Evolutionary conservation across 1,139 yeast genomes (phyloP), one percentile per base, ranked within the genome.

Genomic region (Zygotorulaspora mrakii): DNA sequence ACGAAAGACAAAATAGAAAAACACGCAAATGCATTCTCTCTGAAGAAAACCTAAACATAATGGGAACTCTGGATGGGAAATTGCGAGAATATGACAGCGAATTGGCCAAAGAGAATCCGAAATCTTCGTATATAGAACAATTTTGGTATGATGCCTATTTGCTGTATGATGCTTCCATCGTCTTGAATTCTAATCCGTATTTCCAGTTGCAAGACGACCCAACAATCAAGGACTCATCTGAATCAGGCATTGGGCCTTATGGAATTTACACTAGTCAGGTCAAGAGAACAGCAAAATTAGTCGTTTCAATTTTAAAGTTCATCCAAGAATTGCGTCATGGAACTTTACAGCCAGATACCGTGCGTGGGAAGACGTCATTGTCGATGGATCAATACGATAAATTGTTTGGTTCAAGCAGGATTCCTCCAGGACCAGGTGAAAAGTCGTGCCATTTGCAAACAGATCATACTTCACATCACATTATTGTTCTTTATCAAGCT

Each of bases 101-200:
- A 23, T 79, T 78, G 53, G 71, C 86, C 34, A 66, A 78, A 34
- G 75, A 75, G 39, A 85, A 83, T 54, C 71, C 86, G 8, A 69
- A 75, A 42, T 65, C 84, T 39, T 81, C 94, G 7, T 87, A 82
- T 62, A 87, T 87, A 48, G 96, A 87, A 63, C 95, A 87, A 61
- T 87, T 87, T 61, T 87, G 96, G 96, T 86, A 79, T 61, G 96
- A 87, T 59, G 78, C 95, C 2, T 87, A 87, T 62, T 70, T 87
- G 49, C 81, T 80, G 61, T 84, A 84, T 60, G 96, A 87, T 63
- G 82, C 87, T 17, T 95, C 89, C 0, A 95, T 87, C 35, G 96
- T 87, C 20, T 71, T 87, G 46, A 87, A 87, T 62, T 73, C 87
- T 52, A 87, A 87, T 56, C 96, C 96, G 0, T 87, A 85, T 58